A percentile compares a stretch with the other conserved stretches of the same genome.
These are phyloP conservation scores for Tuber umbilicatum DNA, from an alignment of 495 filamentous ascomycete species.

Conservation along the genomic window DNA sequence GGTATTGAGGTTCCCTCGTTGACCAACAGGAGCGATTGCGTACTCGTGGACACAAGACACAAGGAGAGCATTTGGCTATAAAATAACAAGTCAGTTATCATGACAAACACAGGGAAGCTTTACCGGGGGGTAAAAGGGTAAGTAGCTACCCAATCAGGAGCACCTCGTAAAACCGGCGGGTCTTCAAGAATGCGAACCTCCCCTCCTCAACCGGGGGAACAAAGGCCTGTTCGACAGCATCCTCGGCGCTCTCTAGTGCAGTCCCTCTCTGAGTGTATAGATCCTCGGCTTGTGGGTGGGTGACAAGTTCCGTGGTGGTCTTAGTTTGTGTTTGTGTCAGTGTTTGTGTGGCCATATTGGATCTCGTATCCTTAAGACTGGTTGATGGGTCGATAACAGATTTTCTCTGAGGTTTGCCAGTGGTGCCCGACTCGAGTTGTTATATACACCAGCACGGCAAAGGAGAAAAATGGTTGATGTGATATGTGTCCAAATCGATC, in stretches of 20 bases:
- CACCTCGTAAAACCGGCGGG: slow-evolving; percentile 79
- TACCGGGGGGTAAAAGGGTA: slow-evolving; percentile 1
- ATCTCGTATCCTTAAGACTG: not conserved
- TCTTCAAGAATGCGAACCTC: slow-evolving; percentile 69
- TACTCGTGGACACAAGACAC: slow-evolving; percentile 82
- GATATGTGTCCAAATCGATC: not conserved
- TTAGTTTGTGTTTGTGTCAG: no score
- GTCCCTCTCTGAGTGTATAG: not conserved
- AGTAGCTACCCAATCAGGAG: slow-evolving; percentile 63
- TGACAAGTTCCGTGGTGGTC: not conserved
- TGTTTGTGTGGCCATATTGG: no score
- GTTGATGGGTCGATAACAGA: not conserved
- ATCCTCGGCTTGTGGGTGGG: slow-evolving; percentile 5
- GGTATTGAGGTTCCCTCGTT: slow-evolving; percentile 70
- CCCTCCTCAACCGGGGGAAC: slow-evolving; percentile 9
- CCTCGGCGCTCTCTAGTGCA: not conserved
- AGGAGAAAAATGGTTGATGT: not conserved
- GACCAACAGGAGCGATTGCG: slow-evolving; percentile 71
- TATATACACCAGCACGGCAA: not conserved
- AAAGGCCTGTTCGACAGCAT: not conserved
- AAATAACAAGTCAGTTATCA: slow-evolving; percentile 5
- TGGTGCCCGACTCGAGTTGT: not conserved
- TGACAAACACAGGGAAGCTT: slow-evolving; percentile 6
- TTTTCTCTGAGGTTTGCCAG: not conserved
- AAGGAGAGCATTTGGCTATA: slow-evolving; percentile 73